Conservation (phyloP, 2,329 filamentous ascomycete species). For the Cadophora sp. region DNA sequence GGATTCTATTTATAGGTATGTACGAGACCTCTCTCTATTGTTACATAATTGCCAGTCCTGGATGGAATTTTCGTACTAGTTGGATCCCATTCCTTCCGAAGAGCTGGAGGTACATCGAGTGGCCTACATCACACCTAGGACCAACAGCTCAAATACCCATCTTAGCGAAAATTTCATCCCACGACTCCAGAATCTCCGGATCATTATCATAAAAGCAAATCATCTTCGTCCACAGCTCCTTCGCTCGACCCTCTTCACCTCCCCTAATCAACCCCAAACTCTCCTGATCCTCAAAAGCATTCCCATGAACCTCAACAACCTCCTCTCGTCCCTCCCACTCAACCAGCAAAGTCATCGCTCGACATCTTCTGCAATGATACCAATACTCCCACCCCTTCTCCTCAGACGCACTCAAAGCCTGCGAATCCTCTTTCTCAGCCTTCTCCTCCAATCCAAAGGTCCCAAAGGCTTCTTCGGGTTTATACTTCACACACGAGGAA, state of each 20-base stretch:
- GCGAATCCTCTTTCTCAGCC: neutral
- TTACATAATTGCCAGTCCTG: too few relatives aligned
- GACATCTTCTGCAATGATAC: neutral
- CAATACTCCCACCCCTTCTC: neutral
- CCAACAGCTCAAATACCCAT: conserved; percentile 61
- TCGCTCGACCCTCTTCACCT: neutral
- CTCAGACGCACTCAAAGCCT: too few relatives aligned
- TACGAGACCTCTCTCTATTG: too few relatives aligned
- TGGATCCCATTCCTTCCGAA: too few relatives aligned
- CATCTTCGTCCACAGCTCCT: conserved; percentile 3
- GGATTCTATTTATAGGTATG: too few relatives aligned
- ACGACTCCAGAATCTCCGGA: conserved; percentile 73
- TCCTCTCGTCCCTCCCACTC: neutral
- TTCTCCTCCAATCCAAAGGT: neutral
- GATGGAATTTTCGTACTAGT: too few relatives aligned
- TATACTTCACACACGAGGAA: conserved; percentile 17
- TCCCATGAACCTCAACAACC: conserved; percentile 1
- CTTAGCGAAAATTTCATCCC: conserved; percentile 85
- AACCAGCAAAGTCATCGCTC: neutral
- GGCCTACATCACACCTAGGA: too few relatives aligned
- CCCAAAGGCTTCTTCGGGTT: conserved; percentile 11
- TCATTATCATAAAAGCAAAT: neutral
- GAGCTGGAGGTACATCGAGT: too few relatives aligned
- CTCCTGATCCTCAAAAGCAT: neutral
- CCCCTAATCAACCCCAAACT: neutral